A percentile compares a stretch with the other conserved stretches of the same genome.
phyloP scores from a whole-genome alignment of 352 stramenopile genomes.

The Globisporangium carolinianum region DNA sequence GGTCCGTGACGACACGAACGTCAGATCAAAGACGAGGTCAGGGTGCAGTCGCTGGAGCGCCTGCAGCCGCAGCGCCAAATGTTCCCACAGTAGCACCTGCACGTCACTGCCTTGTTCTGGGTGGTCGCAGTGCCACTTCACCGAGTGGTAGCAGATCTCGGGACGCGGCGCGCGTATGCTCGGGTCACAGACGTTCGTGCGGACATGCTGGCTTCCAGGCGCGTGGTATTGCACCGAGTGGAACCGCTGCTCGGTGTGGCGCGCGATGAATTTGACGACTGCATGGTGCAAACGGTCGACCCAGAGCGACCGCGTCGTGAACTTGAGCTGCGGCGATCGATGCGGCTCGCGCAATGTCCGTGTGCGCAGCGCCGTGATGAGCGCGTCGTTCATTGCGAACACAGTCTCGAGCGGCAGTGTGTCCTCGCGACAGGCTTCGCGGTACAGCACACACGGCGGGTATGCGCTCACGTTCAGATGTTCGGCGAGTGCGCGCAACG shows the following conservation, averaged over 20 bases:
- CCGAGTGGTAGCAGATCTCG: constrained; percentile 3
- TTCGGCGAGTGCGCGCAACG: constrained; percentile 3
- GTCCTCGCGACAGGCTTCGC: constrained; percentile 3
- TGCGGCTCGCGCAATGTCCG: constrained; percentile 30
- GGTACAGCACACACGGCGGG: background rate
- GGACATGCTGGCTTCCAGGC: no score
- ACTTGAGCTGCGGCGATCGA: constrained; percentile 8
- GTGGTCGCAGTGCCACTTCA: background rate
- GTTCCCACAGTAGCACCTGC: background rate
- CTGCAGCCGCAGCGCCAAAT: constrained; percentile 22
- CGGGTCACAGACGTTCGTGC: no score
- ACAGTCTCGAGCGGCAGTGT: constrained; percentile 14
- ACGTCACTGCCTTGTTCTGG: no score
- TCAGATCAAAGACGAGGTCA: constrained; percentile 20
- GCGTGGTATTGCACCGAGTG: no score
- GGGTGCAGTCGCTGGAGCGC: constrained; percentile 18
- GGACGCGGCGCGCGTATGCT: background rate
- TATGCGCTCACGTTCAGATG: constrained; percentile 7
- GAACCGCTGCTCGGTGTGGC: constrained; percentile 3
- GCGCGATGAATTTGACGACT: constrained; percentile 13
- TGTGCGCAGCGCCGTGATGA: constrained; percentile 18
- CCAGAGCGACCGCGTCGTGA: constrained; percentile 15
- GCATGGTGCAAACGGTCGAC: constrained; percentile 19
- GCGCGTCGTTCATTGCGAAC: constrained; percentile 26
- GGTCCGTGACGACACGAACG: constrained; percentile 7